Evolutionary conservation across 768 basidiomycete species (phyloP).

Genomic region (Asterophora lycoperdoides): DNA sequence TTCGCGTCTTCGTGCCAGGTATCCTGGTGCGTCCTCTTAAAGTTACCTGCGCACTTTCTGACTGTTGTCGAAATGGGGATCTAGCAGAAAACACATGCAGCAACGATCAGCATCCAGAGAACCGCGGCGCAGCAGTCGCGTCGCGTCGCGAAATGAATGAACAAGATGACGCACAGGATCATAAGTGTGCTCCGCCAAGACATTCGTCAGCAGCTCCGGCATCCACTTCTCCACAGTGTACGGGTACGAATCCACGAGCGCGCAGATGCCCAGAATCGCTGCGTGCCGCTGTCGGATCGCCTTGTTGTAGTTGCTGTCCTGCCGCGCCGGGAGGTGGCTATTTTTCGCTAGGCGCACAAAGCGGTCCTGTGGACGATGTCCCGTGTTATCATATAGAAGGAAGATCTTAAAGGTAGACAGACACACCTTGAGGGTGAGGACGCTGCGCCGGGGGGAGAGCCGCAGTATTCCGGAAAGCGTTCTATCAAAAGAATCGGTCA

Average conservation of each 20-base stretch:
- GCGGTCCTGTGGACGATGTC: conserved; percentile 48
- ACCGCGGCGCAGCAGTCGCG: no score
- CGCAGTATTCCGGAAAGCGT: conserved; percentile 82
- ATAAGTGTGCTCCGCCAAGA: conserved; percentile 79
- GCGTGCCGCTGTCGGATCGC: conserved; percentile 80
- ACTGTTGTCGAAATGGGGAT: conserved; percentile 85
- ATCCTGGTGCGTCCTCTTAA: conserved; percentile 81
- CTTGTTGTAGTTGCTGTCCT: conserved; percentile 61
- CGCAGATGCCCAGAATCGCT: conserved; percentile 91
- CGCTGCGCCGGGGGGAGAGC: conserved; percentile 73
- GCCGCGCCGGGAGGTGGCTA: conserved; percentile 59
- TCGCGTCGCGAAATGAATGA: neutral
- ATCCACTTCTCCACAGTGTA: conserved; percentile 96
- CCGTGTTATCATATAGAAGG: neutral
- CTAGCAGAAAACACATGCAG: conserved; percentile 29
- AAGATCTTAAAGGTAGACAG: conserved; percentile 9
- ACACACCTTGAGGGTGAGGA: conserved; percentile 64
- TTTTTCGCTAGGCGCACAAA: conserved; percentile 73
- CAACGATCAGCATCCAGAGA: conserved; percentile 10
- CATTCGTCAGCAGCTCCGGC: conserved; percentile 75
- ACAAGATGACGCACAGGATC: conserved; percentile 55
- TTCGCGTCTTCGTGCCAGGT: conserved; percentile 89
- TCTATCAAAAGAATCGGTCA: conserved; percentile 27
- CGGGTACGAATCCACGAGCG: conserved; percentile 90
- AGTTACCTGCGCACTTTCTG: conserved; percentile 72